Evolutionary conservation across 805 yeast genomes (phyloP).

Genomic region (Spathaspora passalidarum): DNA sequence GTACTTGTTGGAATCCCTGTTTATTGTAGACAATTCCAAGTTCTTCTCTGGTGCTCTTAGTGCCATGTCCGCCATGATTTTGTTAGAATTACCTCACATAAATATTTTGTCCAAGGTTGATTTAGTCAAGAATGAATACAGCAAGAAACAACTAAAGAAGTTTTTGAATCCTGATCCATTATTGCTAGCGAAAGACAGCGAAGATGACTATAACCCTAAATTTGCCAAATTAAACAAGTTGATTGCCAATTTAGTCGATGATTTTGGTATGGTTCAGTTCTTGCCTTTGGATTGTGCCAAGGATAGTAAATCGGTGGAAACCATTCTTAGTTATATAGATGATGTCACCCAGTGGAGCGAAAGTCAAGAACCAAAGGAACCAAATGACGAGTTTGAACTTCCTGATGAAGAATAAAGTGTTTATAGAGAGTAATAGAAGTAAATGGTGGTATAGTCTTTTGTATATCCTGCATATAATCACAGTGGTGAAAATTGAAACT

Average conservation of each 20-base stretch:
- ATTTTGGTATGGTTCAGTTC: constrained; percentile 98
- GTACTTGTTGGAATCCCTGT: constrained; percentile 89
- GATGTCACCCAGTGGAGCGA: constrained; percentile 99
- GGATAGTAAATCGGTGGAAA: constrained; percentile 71
- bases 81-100: constrained; percentile 91
- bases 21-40: constrained; percentile 84
- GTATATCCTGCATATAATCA: not conserved
- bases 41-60: constrained; percentile 93
- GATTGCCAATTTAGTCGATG: constrained; percentile 90
- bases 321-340: constrained; percentile 87
- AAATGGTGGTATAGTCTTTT: not conserved
- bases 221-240: constrained; percentile 71
- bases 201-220: constrained; percentile 52
- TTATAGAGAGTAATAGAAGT: not conserved
- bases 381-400: constrained; percentile 69
- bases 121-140: constrained; percentile 73
- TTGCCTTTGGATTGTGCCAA: constrained; percentile 74
- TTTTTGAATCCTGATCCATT: constrained; percentile 91
- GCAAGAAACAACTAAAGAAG: constrained; percentile 73
- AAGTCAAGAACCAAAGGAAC: constrained; percentile 94
- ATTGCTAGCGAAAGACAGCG: constrained; percentile 49
- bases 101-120: constrained; percentile 87
- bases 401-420: constrained; percentile 46
- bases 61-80: constrained; percentile 98
- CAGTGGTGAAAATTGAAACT: not conserved